A percentile compares a stretch with the other conserved stretches of the same genome.
phyloP scores from a whole-genome alignment of 2,329 filamentous ascomycete species.

The Verticillium tricorpus region DNA sequence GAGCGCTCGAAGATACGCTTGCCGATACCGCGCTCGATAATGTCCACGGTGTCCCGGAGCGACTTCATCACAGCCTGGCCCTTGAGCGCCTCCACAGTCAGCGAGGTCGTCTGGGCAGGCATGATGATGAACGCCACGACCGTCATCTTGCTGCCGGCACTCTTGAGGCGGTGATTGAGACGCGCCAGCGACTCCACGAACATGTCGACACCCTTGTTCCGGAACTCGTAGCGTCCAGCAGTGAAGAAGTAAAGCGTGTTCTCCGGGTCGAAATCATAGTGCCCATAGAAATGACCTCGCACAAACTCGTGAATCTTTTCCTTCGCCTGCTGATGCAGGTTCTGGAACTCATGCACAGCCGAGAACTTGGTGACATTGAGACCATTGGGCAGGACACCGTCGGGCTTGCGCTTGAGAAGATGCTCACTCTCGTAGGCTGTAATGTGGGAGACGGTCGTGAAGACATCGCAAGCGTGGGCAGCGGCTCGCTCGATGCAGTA shows the following conservation, averaged over 20 bases:
- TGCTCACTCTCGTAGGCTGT: conserved; percentile 98
- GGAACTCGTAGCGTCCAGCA: conserved; percentile 92
- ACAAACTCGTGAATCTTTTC: conserved; percentile 99
- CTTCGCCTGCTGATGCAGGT: conserved; percentile 92
- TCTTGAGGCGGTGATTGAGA: conserved; percentile 89
- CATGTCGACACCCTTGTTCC: conserved; percentile 99
- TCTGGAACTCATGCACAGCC: conserved; percentile 98
- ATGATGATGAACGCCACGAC: conserved; percentile 98
- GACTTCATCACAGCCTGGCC: conserved; percentile 98
- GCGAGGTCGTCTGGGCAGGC: conserved; percentile 91
- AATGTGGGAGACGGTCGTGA: conserved; percentile 98
- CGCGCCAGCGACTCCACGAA: conserved; percentile 96
- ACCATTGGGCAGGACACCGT: conserved; percentile 93
- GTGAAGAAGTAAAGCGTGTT: conserved; percentile 99
- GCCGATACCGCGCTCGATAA: conserved; percentile 89
- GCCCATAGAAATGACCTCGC: conserved; percentile 95
- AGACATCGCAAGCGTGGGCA: conserved; percentile 89
- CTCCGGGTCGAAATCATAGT: conserved; percentile 94
- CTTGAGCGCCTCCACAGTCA: conserved; percentile 93
- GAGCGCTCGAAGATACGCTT: conserved; percentile 93
- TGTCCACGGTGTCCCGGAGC: conserved; percentile 83
- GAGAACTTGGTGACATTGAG: conserved; percentile 98
- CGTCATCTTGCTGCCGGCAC: conserved; percentile 79
- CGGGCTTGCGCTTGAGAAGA: conserved; percentile 92
- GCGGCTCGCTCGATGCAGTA: conserved; percentile 97